Conservation (phyloP, 2,329 filamentous ascomycete genomes). For the Apiospora arundinis region DNA sequence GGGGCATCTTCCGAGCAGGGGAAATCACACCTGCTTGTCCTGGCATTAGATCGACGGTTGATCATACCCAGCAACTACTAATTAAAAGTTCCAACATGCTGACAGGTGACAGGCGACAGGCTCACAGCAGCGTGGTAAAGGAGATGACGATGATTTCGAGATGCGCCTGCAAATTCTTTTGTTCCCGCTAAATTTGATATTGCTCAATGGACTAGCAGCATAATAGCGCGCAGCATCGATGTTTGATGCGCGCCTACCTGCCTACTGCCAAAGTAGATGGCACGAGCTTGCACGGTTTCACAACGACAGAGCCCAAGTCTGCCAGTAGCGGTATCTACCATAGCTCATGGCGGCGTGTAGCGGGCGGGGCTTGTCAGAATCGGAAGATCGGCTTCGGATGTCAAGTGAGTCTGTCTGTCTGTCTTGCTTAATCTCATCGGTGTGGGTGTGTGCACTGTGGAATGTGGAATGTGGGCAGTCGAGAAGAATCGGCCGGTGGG, state of each 20-base stretch:
- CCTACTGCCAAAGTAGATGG: not conserved
- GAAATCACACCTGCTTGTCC: not conserved
- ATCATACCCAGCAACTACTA: not conserved
- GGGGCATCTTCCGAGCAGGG: not conserved
- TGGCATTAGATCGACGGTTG: slow-evolving; percentile 15
- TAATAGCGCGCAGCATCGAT: not conserved
- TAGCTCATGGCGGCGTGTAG: no score
- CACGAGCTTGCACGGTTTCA: not conserved
- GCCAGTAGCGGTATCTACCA: no score
- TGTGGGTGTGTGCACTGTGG: no score
- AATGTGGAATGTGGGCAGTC: not conserved
- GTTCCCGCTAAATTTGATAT: slow-evolving; percentile 8
- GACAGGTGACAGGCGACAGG: not conserved
- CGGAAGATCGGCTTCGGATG: not conserved
- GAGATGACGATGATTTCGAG: not conserved
- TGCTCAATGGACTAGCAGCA: not conserved
- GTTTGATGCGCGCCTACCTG: not conserved
- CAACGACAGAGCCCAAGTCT: no score
- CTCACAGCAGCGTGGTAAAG: not conserved
- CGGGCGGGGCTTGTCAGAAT: not conserved
- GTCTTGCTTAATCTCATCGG: not conserved
- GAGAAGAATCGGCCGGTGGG: not conserved
- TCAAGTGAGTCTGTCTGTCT: not conserved
- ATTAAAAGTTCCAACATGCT: not conserved
- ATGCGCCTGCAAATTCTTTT: not conserved